Conservation (phyloP, 1,284 basidiomycete genomes). For the Phenoliferia sp. region DNA sequence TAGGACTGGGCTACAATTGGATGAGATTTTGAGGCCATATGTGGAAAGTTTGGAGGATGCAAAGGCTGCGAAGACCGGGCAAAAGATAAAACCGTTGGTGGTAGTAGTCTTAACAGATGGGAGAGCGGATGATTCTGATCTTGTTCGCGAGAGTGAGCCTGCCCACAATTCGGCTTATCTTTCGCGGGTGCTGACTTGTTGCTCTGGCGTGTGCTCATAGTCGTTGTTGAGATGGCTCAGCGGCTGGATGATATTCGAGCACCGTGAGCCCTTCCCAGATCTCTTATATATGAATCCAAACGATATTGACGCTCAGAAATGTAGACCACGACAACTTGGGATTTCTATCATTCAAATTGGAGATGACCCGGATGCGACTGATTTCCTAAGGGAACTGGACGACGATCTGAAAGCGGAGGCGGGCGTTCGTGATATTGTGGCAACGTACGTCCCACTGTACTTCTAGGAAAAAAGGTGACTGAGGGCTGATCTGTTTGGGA, state of each 20-base stretch:
- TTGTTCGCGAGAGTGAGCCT: background rate
- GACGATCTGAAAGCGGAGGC: conserved; percentile 28
- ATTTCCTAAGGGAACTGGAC: conserved; percentile 29
- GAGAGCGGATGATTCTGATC: conserved; percentile 18
- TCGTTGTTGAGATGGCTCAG: conserved; percentile 27
- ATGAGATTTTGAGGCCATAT: conserved; percentile 14
- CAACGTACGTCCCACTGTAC: too few relatives aligned
- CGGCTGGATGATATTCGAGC: conserved; percentile 25
- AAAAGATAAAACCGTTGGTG: conserved; percentile 26
- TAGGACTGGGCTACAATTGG: conserved; percentile 13
- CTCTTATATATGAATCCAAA: background rate
- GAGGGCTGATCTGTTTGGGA: too few relatives aligned
- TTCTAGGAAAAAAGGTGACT: too few relatives aligned
- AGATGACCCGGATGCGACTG: conserved; percentile 23
- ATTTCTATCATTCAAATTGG: conserved; percentile 30
- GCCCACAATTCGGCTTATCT: background rate
- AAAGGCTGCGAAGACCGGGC: conserved; percentile 5
- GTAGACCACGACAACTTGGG: conserved; percentile 30
- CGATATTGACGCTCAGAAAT: too few relatives aligned
- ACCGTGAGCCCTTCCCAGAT: conserved; percentile 3
- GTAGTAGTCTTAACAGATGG: conserved; percentile 26
- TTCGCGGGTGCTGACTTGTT: background rate
- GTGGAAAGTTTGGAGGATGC: conserved; percentile 28
- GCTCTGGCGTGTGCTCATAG: background rate
- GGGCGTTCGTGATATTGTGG: conserved; percentile 27